Evolutionary conservation across 139 green algal genomes (phyloP).

Genomic region (Tetraselmis striata): DNA sequence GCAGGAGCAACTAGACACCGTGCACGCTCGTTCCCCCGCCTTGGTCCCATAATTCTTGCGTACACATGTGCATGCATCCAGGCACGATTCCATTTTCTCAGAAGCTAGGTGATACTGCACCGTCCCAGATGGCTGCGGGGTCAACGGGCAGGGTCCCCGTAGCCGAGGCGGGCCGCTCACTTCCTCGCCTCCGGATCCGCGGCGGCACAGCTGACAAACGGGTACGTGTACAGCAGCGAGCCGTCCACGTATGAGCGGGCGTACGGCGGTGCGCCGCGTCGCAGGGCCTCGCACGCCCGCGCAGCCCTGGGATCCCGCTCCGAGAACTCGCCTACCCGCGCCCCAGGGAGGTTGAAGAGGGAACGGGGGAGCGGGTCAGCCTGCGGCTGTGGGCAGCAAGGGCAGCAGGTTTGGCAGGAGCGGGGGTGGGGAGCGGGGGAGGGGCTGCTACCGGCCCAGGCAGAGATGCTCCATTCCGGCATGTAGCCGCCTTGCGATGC

Average conservation of each 20-base stretch:
- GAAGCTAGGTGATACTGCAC: neutral
- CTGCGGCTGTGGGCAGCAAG: neutral
- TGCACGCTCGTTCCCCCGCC: neutral
- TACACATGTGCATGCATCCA: neutral
- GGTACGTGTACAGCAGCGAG: neutral
- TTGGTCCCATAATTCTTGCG: neutral
- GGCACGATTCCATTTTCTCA: neutral
- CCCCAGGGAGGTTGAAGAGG: neutral
- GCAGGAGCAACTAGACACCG: too few species aligned
- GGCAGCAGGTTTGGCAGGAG: too few species aligned
- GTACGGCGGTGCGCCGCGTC: neutral
- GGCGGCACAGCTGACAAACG: neutral
- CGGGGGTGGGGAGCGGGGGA: too few species aligned
- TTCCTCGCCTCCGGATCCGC: neutral
- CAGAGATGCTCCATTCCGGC: neutral
- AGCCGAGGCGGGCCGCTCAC: neutral
- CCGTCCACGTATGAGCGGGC: neutral
- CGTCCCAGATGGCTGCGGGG: too few species aligned
- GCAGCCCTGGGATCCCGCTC: neutral
- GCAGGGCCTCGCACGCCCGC: neutral
- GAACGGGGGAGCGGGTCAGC: too few species aligned
- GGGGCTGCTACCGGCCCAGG: neutral
- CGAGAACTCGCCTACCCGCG: neutral
- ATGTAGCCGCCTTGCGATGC: neutral
- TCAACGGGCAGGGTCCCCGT: too few species aligned